Evolutionary conservation across 2,329 filamentous ascomycete genomes (phyloP).

Genomic region (Colletotrichum camelliae): DNA sequence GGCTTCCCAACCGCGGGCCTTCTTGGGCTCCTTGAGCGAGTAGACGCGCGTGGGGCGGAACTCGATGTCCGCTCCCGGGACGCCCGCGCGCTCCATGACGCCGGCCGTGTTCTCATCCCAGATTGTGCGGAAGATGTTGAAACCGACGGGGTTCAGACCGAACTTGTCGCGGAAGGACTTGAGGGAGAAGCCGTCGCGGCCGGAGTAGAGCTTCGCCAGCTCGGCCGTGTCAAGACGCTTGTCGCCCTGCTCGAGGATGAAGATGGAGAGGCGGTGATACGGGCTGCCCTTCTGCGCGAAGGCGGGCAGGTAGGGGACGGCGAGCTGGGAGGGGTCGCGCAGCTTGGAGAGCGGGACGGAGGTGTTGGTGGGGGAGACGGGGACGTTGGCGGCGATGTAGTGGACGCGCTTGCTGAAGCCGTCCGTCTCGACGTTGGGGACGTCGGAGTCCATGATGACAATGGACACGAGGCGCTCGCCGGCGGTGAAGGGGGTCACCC

Average conservation of each 20-base stretch:
- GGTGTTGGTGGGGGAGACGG: constrained; percentile 56
- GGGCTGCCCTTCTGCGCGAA: constrained; percentile 88
- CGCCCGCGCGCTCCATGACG: constrained; percentile 82
- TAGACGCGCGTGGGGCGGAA: constrained; percentile 82
- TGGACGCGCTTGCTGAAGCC: constrained; percentile 83
- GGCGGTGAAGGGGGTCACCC: constrained; percentile 83
- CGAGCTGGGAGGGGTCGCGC: constrained; percentile 67
- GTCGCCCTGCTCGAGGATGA: constrained; percentile 81
- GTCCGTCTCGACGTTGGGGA: constrained; percentile 79
- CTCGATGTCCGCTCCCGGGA: constrained; percentile 81
- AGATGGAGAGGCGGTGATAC: constrained; percentile 87
- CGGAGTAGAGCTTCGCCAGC: constrained; percentile 57
- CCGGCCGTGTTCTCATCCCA: constrained; percentile 90
- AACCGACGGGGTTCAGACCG: constrained; percentile 75
- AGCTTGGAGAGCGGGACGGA: constrained; percentile 71
- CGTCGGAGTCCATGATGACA: constrained; percentile 87
- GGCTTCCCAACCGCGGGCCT: constrained; percentile 69
- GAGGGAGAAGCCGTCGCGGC: constrained; percentile 66
- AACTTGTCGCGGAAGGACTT: constrained; percentile 77
- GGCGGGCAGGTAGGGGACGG: constrained; percentile 83
- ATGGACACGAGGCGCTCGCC: constrained; percentile 85
- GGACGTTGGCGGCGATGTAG: constrained; percentile 76
- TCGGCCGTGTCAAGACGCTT: constrained; percentile 61
- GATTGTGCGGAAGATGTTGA: constrained; percentile 83
- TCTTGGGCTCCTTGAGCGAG: constrained; percentile 66